Base-by-base conservation (phyloP, 306 rosid genomes). In the Sechiopsis laciniata region DNA sequence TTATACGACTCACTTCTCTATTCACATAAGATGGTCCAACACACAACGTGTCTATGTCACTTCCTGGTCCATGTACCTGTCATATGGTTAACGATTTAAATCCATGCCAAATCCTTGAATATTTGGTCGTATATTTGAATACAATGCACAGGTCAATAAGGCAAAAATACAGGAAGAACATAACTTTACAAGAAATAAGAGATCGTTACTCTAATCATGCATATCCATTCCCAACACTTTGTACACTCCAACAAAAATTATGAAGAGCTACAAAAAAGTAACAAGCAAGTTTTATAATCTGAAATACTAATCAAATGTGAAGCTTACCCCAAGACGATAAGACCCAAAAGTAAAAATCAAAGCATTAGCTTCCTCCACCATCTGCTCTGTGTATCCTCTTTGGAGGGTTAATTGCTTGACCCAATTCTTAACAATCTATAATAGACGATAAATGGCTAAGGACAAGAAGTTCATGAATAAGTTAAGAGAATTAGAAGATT, bases 341-440 rank as follows among this genome's bases (percentile, higher is more conserved):
- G 99, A 94, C 16, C 99, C 99, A 69, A 94, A 94, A 16, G 99
- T 94, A 71, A 87, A 84, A 81, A 94, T 91, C 69, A 84, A 81
- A n/a, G 97, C 97, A 75, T 91, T 94, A 46, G 96, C 96, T 15
- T 89, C 95, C 87, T 91, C 95, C 79, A 87, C 97, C 97, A 86
- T 94, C 90, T 94, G 99, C 75, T 94, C 99, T 0, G 95, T 83
- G 79, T 90, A 91, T 79, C 99, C 97, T 78, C 95, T 89, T 75
- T 76, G 87, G 79, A 82, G 86, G 2, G 99, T 94, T 82, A 91
- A 74, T 75, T 80, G 88, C 88, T 89, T 91, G 85, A 94, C 99
- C 99, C 99, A 94, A 78, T 71, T 80, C 84, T 94, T 94, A 19
- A 86, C 95, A 78, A 87, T 84, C 99, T 94, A 84, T 79, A 83